Conservation (phyloP, 2,329 filamentous ascomycete genomes). For the Orbilia brochopaga region DNA sequence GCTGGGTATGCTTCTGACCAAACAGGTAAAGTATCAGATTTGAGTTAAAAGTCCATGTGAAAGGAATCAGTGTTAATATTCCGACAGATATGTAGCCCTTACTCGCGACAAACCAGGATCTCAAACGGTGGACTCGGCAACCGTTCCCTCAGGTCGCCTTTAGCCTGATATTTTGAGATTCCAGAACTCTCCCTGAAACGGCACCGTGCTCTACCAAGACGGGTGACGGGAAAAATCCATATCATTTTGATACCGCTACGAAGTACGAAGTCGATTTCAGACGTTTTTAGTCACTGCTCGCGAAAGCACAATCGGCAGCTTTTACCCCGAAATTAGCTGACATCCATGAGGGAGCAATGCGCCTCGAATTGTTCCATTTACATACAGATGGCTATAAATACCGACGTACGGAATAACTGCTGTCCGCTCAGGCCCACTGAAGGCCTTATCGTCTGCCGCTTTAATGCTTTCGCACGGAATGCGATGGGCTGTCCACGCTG, state of each 20-base stretch:
- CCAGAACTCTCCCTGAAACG: conserved; percentile 50
- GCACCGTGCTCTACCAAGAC: conserved; percentile 28
- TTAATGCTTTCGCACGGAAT: background rate
- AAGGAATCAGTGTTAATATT: conserved; percentile 35
- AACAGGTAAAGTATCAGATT: conserved; percentile 35
- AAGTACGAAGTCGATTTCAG: background rate
- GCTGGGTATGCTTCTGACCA: conserved; percentile 25
- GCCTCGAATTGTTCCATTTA: background rate
- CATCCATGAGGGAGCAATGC: background rate
- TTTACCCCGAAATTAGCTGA: conserved; percentile 42
- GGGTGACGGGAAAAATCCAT: background rate
- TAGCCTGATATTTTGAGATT: conserved; percentile 47
- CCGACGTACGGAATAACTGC: background rate
- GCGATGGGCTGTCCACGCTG: background rate
- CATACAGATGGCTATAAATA: background rate
- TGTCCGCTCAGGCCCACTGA: conserved; percentile 38
- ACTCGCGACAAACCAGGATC: conserved; percentile 11
- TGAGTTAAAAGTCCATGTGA: conserved; percentile 27
- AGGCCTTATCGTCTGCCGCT: conserved; percentile 21
- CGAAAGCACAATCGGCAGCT: conserved; percentile 23
- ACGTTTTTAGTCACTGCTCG: conserved; percentile 27
- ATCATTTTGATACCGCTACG: conserved; percentile 2
- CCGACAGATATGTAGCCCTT: conserved; percentile 36
- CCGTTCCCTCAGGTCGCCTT: conserved; percentile 21
- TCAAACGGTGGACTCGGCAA: conserved; percentile 18